A percentile compares a stretch with the other conserved stretches of the same genome.
Evolutionary conservation across 2,329 filamentous ascomycete species (phyloP).

Genomic region (Canariomyces notabilis): DNA sequence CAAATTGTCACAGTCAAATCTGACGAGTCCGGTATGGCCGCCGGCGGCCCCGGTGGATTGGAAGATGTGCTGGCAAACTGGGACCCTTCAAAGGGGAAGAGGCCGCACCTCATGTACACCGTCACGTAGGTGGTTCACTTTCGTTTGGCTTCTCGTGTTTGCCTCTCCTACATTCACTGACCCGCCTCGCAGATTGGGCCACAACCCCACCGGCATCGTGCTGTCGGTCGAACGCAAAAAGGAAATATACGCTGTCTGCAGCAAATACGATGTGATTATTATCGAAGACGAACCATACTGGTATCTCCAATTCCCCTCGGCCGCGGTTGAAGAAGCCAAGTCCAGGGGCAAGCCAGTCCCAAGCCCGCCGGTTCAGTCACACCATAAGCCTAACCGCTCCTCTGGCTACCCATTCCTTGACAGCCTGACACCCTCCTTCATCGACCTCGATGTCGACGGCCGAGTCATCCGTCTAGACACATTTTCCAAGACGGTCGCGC

Average conservation of each 20-base stretch:
- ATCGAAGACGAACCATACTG: slow-evolving; percentile 95
- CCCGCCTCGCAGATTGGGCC: slow-evolving; percentile 18
- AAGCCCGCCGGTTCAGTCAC: slow-evolving; percentile 29
- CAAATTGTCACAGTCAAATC: slow-evolving; percentile 70
- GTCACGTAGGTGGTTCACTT: slow-evolving; percentile 62
- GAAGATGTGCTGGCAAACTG: slow-evolving; percentile 76
- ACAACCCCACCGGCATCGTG: slow-evolving; percentile 27
- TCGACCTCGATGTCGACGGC: slow-evolving; percentile 77
- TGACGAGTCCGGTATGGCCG: slow-evolving; percentile 75
- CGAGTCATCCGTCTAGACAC: slow-evolving; percentile 87
- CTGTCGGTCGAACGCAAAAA: slow-evolving; percentile 67
- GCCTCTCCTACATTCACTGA: not conserved
- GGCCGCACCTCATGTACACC: slow-evolving; percentile 83
- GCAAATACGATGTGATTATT: slow-evolving; percentile 82
- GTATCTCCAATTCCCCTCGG: slow-evolving; percentile 84
- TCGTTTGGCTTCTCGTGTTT: not conserved
- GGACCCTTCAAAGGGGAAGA: slow-evolving; percentile 67
- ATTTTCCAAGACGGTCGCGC: slow-evolving; percentile 89
- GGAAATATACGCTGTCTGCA: slow-evolving; percentile 75
- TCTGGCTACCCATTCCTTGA: slow-evolving; percentile 75
- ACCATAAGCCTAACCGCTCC: slow-evolving; percentile 28
- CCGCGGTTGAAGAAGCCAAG: slow-evolving; percentile 48
- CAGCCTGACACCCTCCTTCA: slow-evolving; percentile 74
- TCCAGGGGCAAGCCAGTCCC: slow-evolving; percentile 37
- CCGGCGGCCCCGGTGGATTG: slow-evolving; percentile 66